Base-by-base conservation (phyloP, 805 yeast genomes). In the Saturnispora bothae region DNA sequence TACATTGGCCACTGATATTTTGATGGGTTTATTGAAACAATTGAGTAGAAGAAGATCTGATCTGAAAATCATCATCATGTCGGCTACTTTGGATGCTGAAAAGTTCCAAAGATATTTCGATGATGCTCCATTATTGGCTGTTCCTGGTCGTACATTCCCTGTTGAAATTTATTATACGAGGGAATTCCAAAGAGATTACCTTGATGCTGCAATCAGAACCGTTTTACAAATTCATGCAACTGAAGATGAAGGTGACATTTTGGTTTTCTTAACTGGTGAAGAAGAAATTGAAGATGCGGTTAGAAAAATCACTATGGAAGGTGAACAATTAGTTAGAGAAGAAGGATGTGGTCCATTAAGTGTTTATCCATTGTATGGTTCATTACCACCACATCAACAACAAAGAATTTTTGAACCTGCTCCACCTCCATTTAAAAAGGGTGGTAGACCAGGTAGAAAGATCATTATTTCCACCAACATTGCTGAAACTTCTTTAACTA, bases 201-300 rank as follows among this genome's bases (percentile, higher is more conserved):
- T 89, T 49, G 96, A 89, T 55, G 84, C 96, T 19, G 95, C 97
- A 1, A 84, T 92, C 43, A 72, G 96, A 48, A 92, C 97, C 0
- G 97, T 89, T 8, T 65, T 92, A 47, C 97, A 89, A 60, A 92
- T 89, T 46, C 98, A 92, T 63, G 95, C 96, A 20, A 85, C 96
- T 18, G 97, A 89, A 54, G 94, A 78, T 31, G 86, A 78, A 44
- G 97, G 97, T 46, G 97, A 88, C 59, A 77, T 88, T 40, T 61
- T 88, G 34, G 59, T 88, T 38, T 88, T 88, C 54, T 66, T 88
- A 49, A 88, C 96, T 0, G 97, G 97, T 70, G 96, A 88, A 62
- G 97, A 88, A 54, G 97, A 88, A 61, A 92, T 89, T 56, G 98
- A 92, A 61, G 96, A 89, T 52, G 96, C 97, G 0, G 86, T 94